Evolutionary conservation across 805 yeast genomes (phyloP), one percentile per base, ranked within the genome.

Genomic region (Priceomyces melissophilus): DNA sequence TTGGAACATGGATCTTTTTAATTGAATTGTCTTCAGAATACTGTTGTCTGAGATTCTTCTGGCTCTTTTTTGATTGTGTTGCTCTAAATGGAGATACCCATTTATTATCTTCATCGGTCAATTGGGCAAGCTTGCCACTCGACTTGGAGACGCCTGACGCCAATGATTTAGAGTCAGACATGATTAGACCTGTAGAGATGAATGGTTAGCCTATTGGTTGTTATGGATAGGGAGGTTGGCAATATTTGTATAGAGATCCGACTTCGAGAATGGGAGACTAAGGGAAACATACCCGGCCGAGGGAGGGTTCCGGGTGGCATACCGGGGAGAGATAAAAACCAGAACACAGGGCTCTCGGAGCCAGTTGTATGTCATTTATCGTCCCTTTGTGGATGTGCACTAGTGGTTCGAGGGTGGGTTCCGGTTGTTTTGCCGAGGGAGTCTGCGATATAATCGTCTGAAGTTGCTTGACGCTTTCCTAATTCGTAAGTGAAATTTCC

Each of bases 71-170:
- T 16, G 13, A 17, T 4, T 52, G 44, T 9, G 55, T 35, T 20
- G 53, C 44, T 51, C 75, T 58, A 37, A 69, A 69, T n/a, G 74
- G 75, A 4, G 74, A 68, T 10, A 61, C 60, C 73, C 74, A 69
- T 2, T 62, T 58, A 16, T 56, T 46, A 14, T 35, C 38, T 30
- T 60, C 55, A 20, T 62, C 48, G 20, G 65, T 52, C 49, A 62
- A 58, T 46, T 60, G 52, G 45, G 61, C 61, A 42, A 64, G 57
- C 42, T 45, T 50, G 29, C 15, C 14, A 30, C 38, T 26, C 13
- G 17, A n/a, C 30, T 35, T 35, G n/a, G 38, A 32, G 12, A 7
- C 38, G 14, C 30, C 30, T 6, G 38, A 35, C 8, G 14, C 15
- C 13, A 30, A n/a, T 35, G 38, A 35, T 11, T n/a, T 35, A n/a